These are phyloP conservation scores for Ogataea haglerorum DNA, from an alignment of 805 yeast species.

Conservation along the genomic window DNA sequence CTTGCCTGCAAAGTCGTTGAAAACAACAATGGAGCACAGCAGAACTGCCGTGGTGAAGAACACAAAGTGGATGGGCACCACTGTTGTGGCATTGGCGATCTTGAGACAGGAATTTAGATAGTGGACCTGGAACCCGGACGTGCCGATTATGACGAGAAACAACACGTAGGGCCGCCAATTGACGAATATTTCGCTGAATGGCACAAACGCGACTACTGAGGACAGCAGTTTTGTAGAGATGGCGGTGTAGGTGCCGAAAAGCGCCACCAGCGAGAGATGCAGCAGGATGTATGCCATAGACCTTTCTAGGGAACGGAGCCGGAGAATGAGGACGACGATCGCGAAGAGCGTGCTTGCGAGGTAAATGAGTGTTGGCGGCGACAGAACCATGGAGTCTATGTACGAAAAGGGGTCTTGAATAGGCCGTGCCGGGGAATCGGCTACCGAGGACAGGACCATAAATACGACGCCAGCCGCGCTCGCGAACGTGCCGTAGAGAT, in stretches of 20 bases:
- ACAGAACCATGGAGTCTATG: conserved; percentile 27
- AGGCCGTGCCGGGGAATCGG: conserved; percentile 13
- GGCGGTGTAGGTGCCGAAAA: conserved; percentile 48
- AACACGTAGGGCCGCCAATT: conserved; percentile 33
- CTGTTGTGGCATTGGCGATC: conserved; percentile 41
- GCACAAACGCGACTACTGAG: conserved; percentile 29
- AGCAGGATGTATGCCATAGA: conserved; percentile 23
- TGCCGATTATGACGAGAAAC: conserved; percentile 30
- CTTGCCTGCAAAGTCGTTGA: conserved; percentile 37
- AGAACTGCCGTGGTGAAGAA: conserved; percentile 44
- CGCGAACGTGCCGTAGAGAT: conserved; percentile 37
- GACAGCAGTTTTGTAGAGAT: conserved; percentile 41
- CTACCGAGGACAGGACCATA: conserved; percentile 37
- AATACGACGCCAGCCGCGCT: conserved; percentile 42
- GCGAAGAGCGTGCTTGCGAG: conserved; percentile 21
- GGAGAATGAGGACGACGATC: conserved; percentile 15
- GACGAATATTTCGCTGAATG: conserved; percentile 22
- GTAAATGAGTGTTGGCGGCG: conserved; percentile 28
- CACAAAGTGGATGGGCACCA: conserved; percentile 49
- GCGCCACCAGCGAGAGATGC: conserved; percentile 38
- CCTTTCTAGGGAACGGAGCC: conserved; percentile 4
- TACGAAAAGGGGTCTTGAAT: conserved; percentile 27
- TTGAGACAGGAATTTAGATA: conserved; percentile 38
- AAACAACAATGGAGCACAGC: conserved; percentile 40
- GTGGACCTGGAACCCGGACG: conserved; percentile 40